Conservation (phyloP, 1,284 basidiomycete species). For the Apiotrichum gamsii region DNA sequence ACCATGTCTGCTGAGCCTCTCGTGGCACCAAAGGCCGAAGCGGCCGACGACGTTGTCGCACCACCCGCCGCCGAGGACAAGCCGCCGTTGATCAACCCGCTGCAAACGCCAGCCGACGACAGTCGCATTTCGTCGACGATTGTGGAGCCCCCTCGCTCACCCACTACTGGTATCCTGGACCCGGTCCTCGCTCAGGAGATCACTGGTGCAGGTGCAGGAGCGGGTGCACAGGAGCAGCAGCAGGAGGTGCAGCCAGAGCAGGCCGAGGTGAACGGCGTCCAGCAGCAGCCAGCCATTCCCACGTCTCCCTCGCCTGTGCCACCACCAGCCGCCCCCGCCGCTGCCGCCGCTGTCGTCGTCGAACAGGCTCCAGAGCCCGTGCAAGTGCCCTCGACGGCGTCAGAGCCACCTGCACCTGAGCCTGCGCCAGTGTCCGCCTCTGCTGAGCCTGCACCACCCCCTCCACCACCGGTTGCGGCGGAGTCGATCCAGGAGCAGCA, state of each 20-base stretch:
- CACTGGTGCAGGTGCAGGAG: no score
- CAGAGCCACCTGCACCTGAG: no score
- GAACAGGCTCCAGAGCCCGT: no score
- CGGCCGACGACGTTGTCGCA: slow-evolving; percentile 1
- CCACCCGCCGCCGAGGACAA: background rate
- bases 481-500: no score
- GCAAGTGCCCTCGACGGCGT: no score
- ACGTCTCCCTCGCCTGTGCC: no score
- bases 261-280: slow-evolving; percentile 1
- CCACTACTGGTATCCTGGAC: slow-evolving; percentile 26
- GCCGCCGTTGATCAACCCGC: slow-evolving; percentile 36
- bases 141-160: slow-evolving; percentile 32
- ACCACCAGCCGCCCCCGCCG: background rate
- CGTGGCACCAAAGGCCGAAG: slow-evolving; percentile 1
- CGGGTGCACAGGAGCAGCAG: no score
- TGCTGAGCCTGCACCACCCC: no score
- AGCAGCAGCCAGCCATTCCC: slow-evolving; percentile 1
- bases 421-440: no score
- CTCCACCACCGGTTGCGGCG: no score
- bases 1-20: slow-evolving; percentile 10
- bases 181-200: slow-evolving; percentile 9
- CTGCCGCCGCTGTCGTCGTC: background rate
- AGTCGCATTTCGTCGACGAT: slow-evolving; percentile 27
- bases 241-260: no score
- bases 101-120: slow-evolving; percentile 25